Conservation (phyloP, 1,284 basidiomycete genomes). For the Ustilago bromivora region DNA sequence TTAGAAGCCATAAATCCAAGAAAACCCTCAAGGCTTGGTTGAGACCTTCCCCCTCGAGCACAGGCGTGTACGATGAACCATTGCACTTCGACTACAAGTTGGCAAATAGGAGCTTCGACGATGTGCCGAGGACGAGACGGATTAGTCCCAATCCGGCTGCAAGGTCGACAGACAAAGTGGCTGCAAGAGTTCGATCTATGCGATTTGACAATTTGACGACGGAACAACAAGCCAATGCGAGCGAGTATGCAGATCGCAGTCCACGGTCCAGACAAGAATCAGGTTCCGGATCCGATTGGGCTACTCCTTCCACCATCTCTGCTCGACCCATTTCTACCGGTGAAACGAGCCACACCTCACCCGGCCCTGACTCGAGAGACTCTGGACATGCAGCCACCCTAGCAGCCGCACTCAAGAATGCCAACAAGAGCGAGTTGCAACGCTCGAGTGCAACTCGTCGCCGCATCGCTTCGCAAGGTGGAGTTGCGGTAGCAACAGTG, state of each 20-base stretch:
- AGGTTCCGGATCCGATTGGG: constrained; percentile 34
- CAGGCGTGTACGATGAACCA: constrained; percentile 29
- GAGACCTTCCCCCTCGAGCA: background rate
- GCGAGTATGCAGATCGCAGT: constrained; percentile 11
- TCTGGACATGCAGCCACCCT: constrained; percentile 16
- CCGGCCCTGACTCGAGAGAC: constrained; percentile 15
- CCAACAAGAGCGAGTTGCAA: constrained; percentile 12
- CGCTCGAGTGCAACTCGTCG: constrained; percentile 6
- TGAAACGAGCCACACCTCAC: constrained; percentile 33
- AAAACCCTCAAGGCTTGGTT: constrained; percentile 34
- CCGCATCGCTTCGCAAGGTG: background rate
- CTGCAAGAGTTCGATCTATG: constrained; percentile 15
- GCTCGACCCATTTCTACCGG: constrained; percentile 34
- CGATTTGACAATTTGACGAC: constrained; percentile 8
- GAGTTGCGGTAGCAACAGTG: background rate
- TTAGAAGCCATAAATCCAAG: constrained; percentile 15
- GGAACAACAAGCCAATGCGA: background rate
- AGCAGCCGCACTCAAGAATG: constrained; percentile 15
- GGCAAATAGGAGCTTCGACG: constrained; percentile 21
- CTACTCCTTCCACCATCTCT: constrained; percentile 35
- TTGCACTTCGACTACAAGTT: constrained; percentile 32
- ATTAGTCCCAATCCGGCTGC: background rate
- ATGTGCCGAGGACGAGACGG: constrained; percentile 3
- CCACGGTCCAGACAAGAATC: constrained; percentile 20
- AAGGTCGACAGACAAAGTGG: constrained; percentile 9